Evolutionary conservation across 1,284 basidiomycete species (phyloP).

Genomic region (Porogramme epimiltina): DNA sequence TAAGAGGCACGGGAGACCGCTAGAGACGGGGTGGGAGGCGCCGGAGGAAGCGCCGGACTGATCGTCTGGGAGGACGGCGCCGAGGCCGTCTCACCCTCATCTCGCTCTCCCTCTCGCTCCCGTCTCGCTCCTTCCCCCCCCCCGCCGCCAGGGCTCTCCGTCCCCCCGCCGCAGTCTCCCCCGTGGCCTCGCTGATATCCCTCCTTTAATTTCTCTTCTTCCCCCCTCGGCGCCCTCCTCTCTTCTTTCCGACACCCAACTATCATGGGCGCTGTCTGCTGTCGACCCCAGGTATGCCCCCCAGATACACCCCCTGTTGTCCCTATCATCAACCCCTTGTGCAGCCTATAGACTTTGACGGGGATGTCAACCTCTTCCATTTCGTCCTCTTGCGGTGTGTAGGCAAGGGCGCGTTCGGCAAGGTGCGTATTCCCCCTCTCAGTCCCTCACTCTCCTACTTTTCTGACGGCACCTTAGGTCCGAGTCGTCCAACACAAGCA

Average conservation of each 20-base stretch:
- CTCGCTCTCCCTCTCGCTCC: conserved; percentile 12
- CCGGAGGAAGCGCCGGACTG: conserved; percentile 7
- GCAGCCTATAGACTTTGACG: conserved; percentile 97
- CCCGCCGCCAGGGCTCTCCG: conserved; percentile 18
- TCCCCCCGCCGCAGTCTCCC: conserved; percentile 11
- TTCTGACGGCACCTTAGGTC: conserved; percentile 56
- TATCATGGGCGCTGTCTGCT: conserved; percentile 84
- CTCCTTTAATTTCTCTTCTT: conserved; percentile 24
- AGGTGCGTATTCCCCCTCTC: conserved; percentile 53
- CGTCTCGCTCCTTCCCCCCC: conserved; percentile 17
- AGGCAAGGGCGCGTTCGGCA: conserved; percentile 98
- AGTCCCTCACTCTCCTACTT: not conserved
- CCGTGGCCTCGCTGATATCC: conserved; percentile 19
- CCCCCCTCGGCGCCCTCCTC: conserved; percentile 16
- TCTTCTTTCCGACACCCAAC: conserved; percentile 27
- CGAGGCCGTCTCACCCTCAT: not conserved
- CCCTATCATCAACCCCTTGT: conserved; percentile 3
- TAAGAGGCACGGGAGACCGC: conserved; percentile 2
- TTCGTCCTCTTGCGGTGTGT: conserved; percentile 93
- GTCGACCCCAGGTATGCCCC: conserved; percentile 69
- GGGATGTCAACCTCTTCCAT: conserved; percentile 96
- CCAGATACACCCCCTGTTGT: conserved; percentile 12
- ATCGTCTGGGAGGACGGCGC: conserved; percentile 3
- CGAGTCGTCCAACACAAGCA: conserved; percentile 99
- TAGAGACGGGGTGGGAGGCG: not conserved